phyloP scores from a whole-genome alignment of 441 rosid species.

The Hypseocharis bilobata region DNA sequence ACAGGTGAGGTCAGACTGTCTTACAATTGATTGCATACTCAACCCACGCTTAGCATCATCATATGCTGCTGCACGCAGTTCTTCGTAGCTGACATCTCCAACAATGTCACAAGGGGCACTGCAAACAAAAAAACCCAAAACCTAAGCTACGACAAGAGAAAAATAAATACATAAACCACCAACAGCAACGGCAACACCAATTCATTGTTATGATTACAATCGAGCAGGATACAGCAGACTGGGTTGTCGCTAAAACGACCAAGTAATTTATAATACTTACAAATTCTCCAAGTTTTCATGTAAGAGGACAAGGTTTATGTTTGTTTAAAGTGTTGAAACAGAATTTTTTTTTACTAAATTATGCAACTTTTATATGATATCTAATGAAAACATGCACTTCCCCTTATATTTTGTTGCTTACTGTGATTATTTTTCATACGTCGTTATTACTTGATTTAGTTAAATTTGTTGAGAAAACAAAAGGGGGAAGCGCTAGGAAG shows the following conservation, averaged over 20 bases:
- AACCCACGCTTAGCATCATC: slow-evolving; percentile 66
- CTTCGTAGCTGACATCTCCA: slow-evolving; percentile 77
- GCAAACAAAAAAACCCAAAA: slow-evolving; percentile 16
- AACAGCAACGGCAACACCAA: neutral
- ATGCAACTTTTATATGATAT: neutral
- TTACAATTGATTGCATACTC: slow-evolving; percentile 76
- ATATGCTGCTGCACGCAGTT: slow-evolving; percentile 68
- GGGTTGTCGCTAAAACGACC: neutral
- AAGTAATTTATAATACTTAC: neutral
- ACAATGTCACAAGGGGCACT: slow-evolving; percentile 65
- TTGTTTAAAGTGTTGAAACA: neutral
- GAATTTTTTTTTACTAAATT: too few species aligned
- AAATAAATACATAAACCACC: neutral
- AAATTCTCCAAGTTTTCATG: neutral
- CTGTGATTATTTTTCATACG: neutral
- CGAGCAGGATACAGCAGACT: neutral
- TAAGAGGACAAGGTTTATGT: neutral
- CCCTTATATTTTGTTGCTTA: neutral
- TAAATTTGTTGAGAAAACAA: neutral
- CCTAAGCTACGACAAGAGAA: neutral
- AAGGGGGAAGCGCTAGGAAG: neutral
- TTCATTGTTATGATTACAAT: neutral
- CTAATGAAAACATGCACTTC: neutral
- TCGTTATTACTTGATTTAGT: neutral
- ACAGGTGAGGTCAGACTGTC: slow-evolving; percentile 21